phyloP scores from a whole-genome alignment of 352 stramenopile species.

The Phytophthora syringae region DNA sequence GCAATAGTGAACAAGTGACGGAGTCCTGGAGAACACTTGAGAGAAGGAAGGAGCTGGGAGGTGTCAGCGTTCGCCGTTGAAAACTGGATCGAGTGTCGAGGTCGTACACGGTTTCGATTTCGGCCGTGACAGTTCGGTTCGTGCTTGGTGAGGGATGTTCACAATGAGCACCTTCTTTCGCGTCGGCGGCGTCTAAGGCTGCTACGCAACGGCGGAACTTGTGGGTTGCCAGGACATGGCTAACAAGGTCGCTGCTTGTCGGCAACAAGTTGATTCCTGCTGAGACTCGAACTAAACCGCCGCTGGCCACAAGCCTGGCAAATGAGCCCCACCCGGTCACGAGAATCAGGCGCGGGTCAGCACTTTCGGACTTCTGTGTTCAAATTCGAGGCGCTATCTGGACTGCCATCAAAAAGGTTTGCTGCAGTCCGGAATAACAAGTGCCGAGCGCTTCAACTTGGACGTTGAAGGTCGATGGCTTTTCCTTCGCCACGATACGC shows the following conservation, averaged over 20 bases:
- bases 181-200: slow-evolving; percentile 6
- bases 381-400: slow-evolving; percentile 37
- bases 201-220: slow-evolving; percentile 18
- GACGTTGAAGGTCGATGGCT: slow-evolving; percentile 7
- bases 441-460: slow-evolving; percentile 20
- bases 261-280: slow-evolving; percentile 24
- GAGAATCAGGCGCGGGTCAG: slow-evolving; percentile 34
- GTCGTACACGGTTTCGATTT: slow-evolving; percentile 7
- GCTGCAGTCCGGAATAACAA: slow-evolving; percentile 12
- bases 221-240: slow-evolving; percentile 17
- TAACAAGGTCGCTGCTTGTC: slow-evolving; percentile 5
- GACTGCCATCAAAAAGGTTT: slow-evolving; percentile 12
- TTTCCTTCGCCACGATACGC: background rate
- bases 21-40: background rate
- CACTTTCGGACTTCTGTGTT: slow-evolving; percentile 25
- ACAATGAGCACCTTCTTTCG: slow-evolving; percentile 19
- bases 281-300: slow-evolving; percentile 4
- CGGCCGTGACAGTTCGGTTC: slow-evolving; percentile 9
- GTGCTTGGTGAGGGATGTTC: background rate
- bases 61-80: slow-evolving; percentile 17
- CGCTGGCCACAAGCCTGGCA: slow-evolving; percentile 35
- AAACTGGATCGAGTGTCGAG: slow-evolving; percentile 1
- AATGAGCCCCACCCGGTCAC: slow-evolving; percentile 36
- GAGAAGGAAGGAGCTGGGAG: slow-evolving; percentile 6
- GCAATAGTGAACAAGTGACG: slow-evolving; percentile 25